These are phyloP conservation scores for Ascochyta viciae-villosae DNA, from an alignment of 2,329 filamentous ascomycete genomes.

Conservation along the genomic window DNA sequence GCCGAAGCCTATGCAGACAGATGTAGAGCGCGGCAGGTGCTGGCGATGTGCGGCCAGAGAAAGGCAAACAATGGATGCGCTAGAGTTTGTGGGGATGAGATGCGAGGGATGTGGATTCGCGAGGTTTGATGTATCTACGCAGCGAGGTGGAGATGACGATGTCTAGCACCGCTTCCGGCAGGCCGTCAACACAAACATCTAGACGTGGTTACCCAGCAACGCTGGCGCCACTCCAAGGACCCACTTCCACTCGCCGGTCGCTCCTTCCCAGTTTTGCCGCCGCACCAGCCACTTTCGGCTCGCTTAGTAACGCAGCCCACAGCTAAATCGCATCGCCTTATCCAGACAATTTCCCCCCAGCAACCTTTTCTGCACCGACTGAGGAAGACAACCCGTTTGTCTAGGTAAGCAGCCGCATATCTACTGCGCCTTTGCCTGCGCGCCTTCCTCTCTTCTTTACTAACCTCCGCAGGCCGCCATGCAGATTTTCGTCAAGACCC, in stretches of 20 bases:
- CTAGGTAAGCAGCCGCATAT: slow-evolving; percentile 56
- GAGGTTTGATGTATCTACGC: slow-evolving; percentile 30
- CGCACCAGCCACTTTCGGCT: slow-evolving; percentile 18
- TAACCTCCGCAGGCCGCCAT: slow-evolving; percentile 48
- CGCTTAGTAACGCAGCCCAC: slow-evolving; percentile 34
- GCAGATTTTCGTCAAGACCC: slow-evolving; percentile 65
- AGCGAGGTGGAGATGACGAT: slow-evolving; percentile 38
- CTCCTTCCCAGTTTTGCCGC: slow-evolving; percentile 8
- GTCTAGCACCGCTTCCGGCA: slow-evolving; percentile 31
- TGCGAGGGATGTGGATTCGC: slow-evolving; percentile 31
- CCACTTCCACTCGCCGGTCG: slow-evolving; percentile 6
- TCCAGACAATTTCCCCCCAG: slow-evolving; percentile 23
- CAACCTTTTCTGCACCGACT: slow-evolving; percentile 57
- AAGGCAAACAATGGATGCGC: slow-evolving; percentile 26
- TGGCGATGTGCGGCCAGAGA: slow-evolving; percentile 14
- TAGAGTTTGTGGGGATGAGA: slow-evolving; percentile 30
- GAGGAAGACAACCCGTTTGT: slow-evolving; percentile 66
- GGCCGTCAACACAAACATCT: slow-evolving; percentile 35
- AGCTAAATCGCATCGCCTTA: slow-evolving; percentile 22
- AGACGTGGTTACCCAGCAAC: slow-evolving; percentile 39
- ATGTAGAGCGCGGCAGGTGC: slow-evolving; percentile 15
- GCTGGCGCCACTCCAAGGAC: slow-evolving; percentile 14
- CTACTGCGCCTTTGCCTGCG: not conserved
- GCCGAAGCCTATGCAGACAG: slow-evolving; percentile 38
- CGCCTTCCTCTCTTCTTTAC: slow-evolving; percentile 10